Evolutionary conservation across 768 basidiomycete genomes (phyloP), one percentile per base, ranked within the genome.

Genomic region (Boletus huronensis): DNA sequence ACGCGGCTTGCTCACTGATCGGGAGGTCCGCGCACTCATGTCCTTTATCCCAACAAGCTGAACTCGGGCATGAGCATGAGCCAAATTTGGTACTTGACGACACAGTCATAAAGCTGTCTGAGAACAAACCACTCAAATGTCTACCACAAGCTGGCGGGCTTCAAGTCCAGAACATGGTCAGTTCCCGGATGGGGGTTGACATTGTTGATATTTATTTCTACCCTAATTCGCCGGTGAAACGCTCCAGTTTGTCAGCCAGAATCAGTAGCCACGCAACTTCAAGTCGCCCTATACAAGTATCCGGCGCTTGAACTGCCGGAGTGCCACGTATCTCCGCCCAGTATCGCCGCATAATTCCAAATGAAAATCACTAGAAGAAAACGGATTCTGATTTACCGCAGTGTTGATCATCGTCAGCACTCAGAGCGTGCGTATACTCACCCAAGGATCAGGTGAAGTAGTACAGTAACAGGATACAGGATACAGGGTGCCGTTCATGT

Each of bases 231-330:
- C 21, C 16, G 13, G 13, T 10, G 10, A 6, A n/a, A n/a, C n/a
- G n/a, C n/a, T n/a, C n/a, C n/a, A n/a, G n/a, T n/a, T n/a, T n/a
- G n/a, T n/a, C n/a, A n/a, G n/a, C n/a, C n/a, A n/a, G n/a, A n/a
- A n/a, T n/a, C n/a, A n/a, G n/a, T n/a, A n/a, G n/a, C n/a, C n/a
- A 13, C 17, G 40, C 26, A 17, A n/a, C n/a, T n/a, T n/a, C n/a
- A n/a, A 38, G 35, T 26, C 19, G 25, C 31, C 40, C 35, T n/a
- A 40, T 51, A 35, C 23, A 11, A 40, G 43, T 35, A 52, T 50
- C 58, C 62, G 62, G 62, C 11, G 51, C 50, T 29, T 41, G 14
- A 7, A 16, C 26, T 6, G 38, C 62, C 62, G 62, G 62, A 41
- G 21, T 17, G 50, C 58, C 58, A 58, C 54, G 35, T 25, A 40